Conservation (phyloP, 257 asterid genomes). For the Apocynum venetum region DNA sequence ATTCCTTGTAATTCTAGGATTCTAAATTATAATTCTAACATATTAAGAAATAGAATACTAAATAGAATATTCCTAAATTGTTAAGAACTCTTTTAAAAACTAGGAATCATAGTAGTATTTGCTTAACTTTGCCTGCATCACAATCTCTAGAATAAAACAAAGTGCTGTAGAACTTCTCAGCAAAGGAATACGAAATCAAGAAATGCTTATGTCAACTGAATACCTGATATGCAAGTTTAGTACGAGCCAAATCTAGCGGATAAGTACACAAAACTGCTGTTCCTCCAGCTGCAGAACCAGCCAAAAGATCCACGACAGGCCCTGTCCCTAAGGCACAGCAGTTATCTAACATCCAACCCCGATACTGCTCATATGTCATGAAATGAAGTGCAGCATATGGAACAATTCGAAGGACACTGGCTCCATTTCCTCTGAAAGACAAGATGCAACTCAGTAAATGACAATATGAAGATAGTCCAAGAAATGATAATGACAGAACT, state of each 20-base stretch:
- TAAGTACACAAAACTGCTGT: conserved; percentile 98
- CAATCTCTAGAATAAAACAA: background rate
- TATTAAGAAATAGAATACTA: too few species aligned
- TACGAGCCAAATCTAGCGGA: conserved; percentile 96
- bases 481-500: background rate
- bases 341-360: conserved; percentile 68
- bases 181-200: background rate
- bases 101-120: too few species aligned
- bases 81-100: too few species aligned
- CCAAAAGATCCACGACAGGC: conserved; percentile 86
- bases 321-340: conserved; percentile 76
- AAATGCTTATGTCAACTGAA: background rate
- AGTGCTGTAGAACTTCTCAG: background rate
- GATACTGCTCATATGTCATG: conserved; percentile 92
- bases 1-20: too few species aligned
- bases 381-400: conserved; percentile 97
- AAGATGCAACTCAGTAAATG: background rate
- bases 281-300: conserved; percentile 97
- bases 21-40: too few species aligned
- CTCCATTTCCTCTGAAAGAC: conserved; percentile 87
- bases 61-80: too few species aligned
- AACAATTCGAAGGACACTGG: conserved; percentile 88
- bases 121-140: too few species aligned
- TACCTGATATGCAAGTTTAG: conserved; percentile 99
- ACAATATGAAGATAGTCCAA: background rate